Conservation (phyloP, 1,284 basidiomycete genomes). For the Austroboletus niveus region DNA sequence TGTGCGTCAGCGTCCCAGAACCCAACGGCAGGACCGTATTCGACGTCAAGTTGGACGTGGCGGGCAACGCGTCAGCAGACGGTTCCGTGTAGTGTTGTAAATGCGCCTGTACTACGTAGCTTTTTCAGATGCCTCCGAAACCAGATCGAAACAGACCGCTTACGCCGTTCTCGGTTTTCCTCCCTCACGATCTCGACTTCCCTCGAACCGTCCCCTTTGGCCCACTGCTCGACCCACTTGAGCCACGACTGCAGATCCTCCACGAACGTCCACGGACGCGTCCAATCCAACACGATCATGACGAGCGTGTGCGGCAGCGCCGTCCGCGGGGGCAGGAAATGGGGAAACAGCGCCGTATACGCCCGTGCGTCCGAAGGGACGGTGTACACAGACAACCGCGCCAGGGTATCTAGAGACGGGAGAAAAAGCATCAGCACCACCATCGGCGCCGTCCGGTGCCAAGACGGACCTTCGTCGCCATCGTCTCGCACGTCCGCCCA, state of each 20-base stretch:
- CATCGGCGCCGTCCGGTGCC: too few relatives aligned
- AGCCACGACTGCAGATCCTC: too few relatives aligned
- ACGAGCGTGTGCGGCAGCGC: too few relatives aligned
- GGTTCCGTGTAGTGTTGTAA: constrained; percentile 90
- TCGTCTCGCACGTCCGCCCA: constrained; percentile 58
- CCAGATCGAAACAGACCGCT: constrained; percentile 33
- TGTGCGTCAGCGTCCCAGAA: constrained; percentile 78
- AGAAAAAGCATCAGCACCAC: constrained; percentile 31
- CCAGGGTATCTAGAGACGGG: constrained; percentile 65
- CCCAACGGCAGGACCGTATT: constrained; percentile 70
- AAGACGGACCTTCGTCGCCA: too few relatives aligned
- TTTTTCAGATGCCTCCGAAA: too few relatives aligned
- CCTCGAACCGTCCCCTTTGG: too few relatives aligned
- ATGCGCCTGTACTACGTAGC: constrained; percentile 73
- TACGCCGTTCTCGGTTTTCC: constrained; percentile 77
- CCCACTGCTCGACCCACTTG: too few relatives aligned
- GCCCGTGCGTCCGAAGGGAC: constrained; percentile 77
- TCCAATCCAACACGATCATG: constrained; percentile 69
- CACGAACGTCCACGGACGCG: constrained; percentile 82
- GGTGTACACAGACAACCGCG: constrained; percentile 85
- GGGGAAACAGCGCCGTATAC: constrained; percentile 35
- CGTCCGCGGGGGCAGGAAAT: too few relatives aligned
- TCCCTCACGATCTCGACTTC: too few relatives aligned
- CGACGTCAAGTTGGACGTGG: constrained; percentile 41
- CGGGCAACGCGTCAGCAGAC: constrained; percentile 56